phyloP scores from a whole-genome alignment of 2,329 filamentous ascomycete genomes.

The Colletotrichum godetiae region DNA sequence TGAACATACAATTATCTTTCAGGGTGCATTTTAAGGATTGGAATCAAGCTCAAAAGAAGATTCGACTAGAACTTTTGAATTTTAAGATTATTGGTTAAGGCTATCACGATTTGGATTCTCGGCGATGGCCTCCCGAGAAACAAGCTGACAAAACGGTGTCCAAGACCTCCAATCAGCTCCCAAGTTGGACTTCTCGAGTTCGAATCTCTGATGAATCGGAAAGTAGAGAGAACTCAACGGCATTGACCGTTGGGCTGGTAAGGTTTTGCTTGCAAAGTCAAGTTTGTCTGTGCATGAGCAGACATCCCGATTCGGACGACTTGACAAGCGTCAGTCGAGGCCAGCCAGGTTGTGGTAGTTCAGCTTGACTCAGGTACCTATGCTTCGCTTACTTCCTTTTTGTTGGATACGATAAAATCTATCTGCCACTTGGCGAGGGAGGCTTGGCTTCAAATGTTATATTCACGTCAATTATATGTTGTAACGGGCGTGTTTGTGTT shows the following conservation, averaged over 20 bases:
- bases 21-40: neutral
- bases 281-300: conserved; percentile 5
- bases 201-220: neutral
- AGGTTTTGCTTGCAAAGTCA: neutral
- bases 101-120: conserved; percentile 7
- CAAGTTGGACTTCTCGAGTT: neutral
- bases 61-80: neutral
- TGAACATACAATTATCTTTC: neutral
- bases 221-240: neutral
- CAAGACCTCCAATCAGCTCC: conserved; percentile 8
- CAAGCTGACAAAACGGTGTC: neutral
- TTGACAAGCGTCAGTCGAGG: conserved; percentile 19
- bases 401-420: neutral
- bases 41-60: neutral
- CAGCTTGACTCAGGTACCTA: neutral
- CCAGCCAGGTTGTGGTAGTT: neutral
- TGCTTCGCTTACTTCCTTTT: neutral
- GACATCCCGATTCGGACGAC: conserved; percentile 6
- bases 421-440: neutral
- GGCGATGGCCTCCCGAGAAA: conserved; percentile 8
- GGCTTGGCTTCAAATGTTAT: neutral
- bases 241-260: conserved; percentile 1
- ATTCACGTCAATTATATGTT: neutral
- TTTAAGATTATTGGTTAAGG: conserved; percentile 10
- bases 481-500: neutral